These are phyloP conservation scores for Eucalyptus sideroxylon DNA, from an alignment of 345 rosid genomes.

Conservation along the genomic window DNA sequence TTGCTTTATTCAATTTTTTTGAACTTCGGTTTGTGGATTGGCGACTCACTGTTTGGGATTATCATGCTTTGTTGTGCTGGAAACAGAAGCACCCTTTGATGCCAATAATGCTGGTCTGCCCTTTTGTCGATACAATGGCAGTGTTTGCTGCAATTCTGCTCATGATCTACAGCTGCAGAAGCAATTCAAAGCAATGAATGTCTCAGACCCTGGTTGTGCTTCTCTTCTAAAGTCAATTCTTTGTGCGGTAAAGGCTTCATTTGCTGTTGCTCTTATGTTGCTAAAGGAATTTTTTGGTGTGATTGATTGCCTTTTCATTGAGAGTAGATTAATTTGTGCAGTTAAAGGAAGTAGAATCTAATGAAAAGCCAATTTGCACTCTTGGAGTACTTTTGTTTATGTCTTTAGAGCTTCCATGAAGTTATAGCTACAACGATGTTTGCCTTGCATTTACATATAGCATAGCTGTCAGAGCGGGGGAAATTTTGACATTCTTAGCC, in stretches of 20 bases:
- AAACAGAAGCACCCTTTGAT: slow-evolving; percentile 51
- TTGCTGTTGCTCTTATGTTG: not conserved
- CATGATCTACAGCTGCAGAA: slow-evolving; percentile 50
- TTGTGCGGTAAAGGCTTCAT: slow-evolving; percentile 49
- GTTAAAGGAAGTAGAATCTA: not conserved
- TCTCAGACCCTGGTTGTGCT: slow-evolving; percentile 54
- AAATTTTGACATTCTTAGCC: not conserved
- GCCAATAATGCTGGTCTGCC: slow-evolving; percentile 21
- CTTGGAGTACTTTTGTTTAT: not conserved
- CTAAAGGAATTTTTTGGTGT: not conserved
- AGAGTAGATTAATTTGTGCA: not conserved
- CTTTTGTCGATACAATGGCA: slow-evolving; percentile 72
- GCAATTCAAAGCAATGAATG: slow-evolving; percentile 57
- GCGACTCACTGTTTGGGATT: not conserved
- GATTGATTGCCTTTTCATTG: not conserved
- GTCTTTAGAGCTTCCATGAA: not conserved
- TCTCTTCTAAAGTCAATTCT: slow-evolving; percentile 61
- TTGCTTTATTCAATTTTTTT: not conserved
- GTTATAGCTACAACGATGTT: not conserved
- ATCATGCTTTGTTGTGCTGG: not conserved
- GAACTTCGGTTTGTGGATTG: not conserved
- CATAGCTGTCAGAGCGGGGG: not conserved
- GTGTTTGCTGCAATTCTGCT: slow-evolving; percentile 71
- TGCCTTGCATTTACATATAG: not conserved
- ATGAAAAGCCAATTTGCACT: not conserved